Conservation (phyloP, 2,329 filamentous ascomycete species). For the Zasmidium cellare region DNA sequence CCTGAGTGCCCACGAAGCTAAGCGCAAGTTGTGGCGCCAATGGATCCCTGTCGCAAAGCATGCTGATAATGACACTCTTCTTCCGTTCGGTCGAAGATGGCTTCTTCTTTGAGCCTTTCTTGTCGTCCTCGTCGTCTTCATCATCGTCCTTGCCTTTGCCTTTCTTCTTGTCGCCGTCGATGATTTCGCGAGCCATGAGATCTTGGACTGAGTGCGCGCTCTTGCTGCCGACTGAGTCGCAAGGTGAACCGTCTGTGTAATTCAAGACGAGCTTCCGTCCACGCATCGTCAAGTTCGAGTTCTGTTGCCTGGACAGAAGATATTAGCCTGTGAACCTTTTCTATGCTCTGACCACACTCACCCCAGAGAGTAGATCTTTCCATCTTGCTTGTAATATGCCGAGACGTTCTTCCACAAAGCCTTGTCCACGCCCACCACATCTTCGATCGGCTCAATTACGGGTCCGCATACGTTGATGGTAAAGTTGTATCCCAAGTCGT, state of each 20-base stretch:
- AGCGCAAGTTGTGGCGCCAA: slow-evolving; percentile 66
- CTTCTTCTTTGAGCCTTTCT: slow-evolving; percentile 25
- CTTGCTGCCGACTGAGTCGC: slow-evolving; percentile 37
- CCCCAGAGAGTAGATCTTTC: slow-evolving; percentile 73
- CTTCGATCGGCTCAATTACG: slow-evolving; percentile 61
- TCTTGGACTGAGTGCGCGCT: slow-evolving; percentile 24
- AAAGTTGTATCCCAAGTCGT: slow-evolving; percentile 78
- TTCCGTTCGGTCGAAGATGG: slow-evolving; percentile 61
- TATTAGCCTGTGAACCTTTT: slow-evolving; percentile 2
- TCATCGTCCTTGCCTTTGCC: slow-evolving; percentile 38
- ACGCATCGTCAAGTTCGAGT: slow-evolving; percentile 56
- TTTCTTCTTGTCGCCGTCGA: slow-evolving; percentile 38
- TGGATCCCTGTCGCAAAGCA: slow-evolving; percentile 86
- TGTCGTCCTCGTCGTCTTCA: slow-evolving; percentile 34
- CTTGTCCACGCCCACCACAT: slow-evolving; percentile 63
- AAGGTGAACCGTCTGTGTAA: slow-evolving; percentile 53
- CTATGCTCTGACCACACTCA: slow-evolving; percentile 47
- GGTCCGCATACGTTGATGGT: slow-evolving; percentile 79
- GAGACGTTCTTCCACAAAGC: slow-evolving; percentile 70
- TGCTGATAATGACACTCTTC: slow-evolving; percentile 85
- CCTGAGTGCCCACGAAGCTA: slow-evolving; percentile 78
- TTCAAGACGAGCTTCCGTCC: slow-evolving; percentile 64
- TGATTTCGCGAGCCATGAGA: slow-evolving; percentile 37
- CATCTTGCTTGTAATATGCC: slow-evolving; percentile 70
- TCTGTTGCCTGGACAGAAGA: slow-evolving; percentile 50